Base-by-base conservation (phyloP, 768 basidiomycete genomes). In the Fistulinella prunicolor region DNA sequence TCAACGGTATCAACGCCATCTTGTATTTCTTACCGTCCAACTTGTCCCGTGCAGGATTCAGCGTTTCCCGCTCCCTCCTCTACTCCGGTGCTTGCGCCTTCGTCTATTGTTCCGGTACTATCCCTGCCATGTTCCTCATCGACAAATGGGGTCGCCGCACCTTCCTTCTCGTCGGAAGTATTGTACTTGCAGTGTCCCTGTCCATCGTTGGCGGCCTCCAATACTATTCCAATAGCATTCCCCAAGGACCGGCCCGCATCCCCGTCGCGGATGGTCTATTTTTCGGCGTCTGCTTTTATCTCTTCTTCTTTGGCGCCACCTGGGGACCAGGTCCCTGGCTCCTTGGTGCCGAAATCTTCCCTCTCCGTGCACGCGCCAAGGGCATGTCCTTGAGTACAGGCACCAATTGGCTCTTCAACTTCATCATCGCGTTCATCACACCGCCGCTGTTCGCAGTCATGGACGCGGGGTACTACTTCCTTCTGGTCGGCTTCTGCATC, bases 361-460 rank as follows among this genome's bases (percentile, higher is more conserved):
- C 69, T 30, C 64, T 68, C 44, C 65, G 67, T 6, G 68, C 67
- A 16, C 67, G 69, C 36, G 71, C 70, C 44, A 69, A 65, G 30
- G 70, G 69, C 43, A 73, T 70, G 67, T 62, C 69, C 14, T 47
- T 73, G 32, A 66, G 64, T 48, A 68, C 64, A 7, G 57, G 66
- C 46, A 66, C 61, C 14, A 66, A 66, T 29, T 66, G 64, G 64
- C 49, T 66, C 46, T 66, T 66, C 55, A 66, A 66, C 54, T 66
- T 74, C 53, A 61, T 72, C 50, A 63, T 77, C 52, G 76, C 74
- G 3, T 76, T 75, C 64, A 66, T 72, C 47, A 75, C 74, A 0
- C 84, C 86, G 3, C 83, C 78, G 50, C 73, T 86, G 32, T 83
- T 86, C 53, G 68, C 79, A 46, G 57, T 57, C 36, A 64, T 78